A percentile compares a stretch with the other conserved stretches of the same genome.
Conservation (phyloP, 2,329 filamentous ascomycete genomes). For the Paradendryphiella salina region DNA sequence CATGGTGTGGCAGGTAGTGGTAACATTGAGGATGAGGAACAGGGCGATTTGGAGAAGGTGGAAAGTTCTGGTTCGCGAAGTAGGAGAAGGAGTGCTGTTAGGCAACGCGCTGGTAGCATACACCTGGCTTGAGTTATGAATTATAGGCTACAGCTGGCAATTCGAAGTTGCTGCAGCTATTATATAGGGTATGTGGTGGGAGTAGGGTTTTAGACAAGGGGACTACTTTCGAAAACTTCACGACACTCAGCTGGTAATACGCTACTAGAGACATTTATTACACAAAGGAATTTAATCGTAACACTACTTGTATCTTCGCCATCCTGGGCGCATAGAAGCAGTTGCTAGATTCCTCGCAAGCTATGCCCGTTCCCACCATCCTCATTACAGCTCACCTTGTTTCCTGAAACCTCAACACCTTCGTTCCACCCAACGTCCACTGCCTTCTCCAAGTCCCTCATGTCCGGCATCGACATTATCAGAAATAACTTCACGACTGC, state of each 20-base stretch:
- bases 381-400: neutral
- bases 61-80: conserved; percentile 6
- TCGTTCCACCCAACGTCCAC: neutral
- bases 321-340: no score
- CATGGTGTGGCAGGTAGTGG: conserved; percentile 13
- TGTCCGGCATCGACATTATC: conserved; percentile 8
- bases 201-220: no score
- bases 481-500: neutral
- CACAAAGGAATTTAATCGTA: no score
- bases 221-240: no score
- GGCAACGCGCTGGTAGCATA: conserved; percentile 32
- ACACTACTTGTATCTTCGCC: no score
- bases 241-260: no score
- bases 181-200: neutral
- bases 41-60: neutral
- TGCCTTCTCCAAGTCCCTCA: neutral
- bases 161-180: neutral
- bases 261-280: no score
- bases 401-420: neutral
- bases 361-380: neutral
- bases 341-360: neutral
- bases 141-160: neutral
- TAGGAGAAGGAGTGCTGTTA: conserved; percentile 20
- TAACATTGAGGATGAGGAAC: conserved; percentile 19
- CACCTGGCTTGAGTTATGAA: neutral